Conservation (phyloP, 371 early-diverging fungal genomes). For the Syncephalastrum sp. region DNA sequence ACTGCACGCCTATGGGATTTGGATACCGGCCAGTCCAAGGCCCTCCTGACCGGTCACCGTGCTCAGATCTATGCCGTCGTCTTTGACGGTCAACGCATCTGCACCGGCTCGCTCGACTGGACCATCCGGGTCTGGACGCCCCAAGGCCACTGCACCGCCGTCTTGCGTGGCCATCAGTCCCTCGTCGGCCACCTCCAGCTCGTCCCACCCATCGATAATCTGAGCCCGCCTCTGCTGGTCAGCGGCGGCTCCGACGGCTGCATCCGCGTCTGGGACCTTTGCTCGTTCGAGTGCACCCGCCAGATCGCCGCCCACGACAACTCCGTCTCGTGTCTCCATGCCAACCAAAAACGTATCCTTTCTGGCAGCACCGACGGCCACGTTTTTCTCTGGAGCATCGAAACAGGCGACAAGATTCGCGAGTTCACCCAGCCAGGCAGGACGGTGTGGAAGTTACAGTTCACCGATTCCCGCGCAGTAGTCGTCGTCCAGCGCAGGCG, state of each 20-base stretch:
- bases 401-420: constrained; percentile 67
- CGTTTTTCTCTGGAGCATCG: constrained; percentile 81
- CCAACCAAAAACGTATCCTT: constrained; percentile 73
- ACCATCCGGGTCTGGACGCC: constrained; percentile 70
- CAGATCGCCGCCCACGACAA: constrained; percentile 76
- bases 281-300: constrained; percentile 56
- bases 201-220: constrained; percentile 37
- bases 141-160: constrained; percentile 50
- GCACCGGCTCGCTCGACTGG: constrained; percentile 77
- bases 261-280: constrained; percentile 82
- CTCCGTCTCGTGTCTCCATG: constrained; percentile 83
- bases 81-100: constrained; percentile 57
- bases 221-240: constrained; percentile 59
- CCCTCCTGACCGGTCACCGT: constrained; percentile 65
- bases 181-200: constrained; percentile 74
- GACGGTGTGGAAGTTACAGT: constrained; percentile 59
- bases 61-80: constrained; percentile 68
- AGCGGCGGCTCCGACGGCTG: constrained; percentile 87
- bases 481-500: constrained; percentile 47
- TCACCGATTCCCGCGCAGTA: constrained; percentile 56
- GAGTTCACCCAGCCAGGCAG: constrained; percentile 58
- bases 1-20: constrained; percentile 87
- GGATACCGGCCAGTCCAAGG: constrained; percentile 63
- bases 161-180: constrained; percentile 76
- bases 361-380: constrained; percentile 83